A percentile compares a stretch with the other conserved stretches of the same genome.
These are phyloP conservation scores for Jasminum sambac DNA, from an alignment of 257 asterid species.

Conservation along the genomic window DNA sequence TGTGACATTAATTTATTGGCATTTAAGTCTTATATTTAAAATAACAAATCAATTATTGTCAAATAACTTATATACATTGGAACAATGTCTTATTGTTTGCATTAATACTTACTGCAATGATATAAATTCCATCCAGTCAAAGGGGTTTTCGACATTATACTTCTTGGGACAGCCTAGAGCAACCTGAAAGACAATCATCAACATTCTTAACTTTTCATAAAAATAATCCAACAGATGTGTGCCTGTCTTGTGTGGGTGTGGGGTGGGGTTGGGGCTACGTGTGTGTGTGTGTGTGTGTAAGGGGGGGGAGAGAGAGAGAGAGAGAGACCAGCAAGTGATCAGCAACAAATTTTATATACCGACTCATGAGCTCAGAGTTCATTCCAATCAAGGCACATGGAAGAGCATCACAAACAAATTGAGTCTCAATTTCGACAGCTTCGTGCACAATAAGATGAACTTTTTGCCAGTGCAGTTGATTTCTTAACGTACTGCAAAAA, in stretches of 20 bases:
- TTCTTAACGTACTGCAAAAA: conserved; percentile 51
- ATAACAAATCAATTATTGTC: no score
- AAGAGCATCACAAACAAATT: conserved; percentile 76
- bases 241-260: no score
- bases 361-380: conserved; percentile 68
- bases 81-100: neutral
- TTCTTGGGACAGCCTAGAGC: conserved; percentile 58
- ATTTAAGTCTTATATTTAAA: no score
- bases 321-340: conserved; percentile 63
- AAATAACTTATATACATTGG: neutral
- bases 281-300: no score
- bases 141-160: conserved; percentile 67
- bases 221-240: neutral
- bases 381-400: conserved; percentile 84
- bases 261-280: no score
- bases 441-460: conserved; percentile 71
- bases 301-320: conserved; percentile 19
- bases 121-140: conserved; percentile 86
- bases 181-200: conserved; percentile 39
- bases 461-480: conserved; percentile 48
- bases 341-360: conserved; percentile 69
- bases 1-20: no score
- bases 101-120: conserved; percentile 63
- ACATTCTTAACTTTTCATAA: neutral
- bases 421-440: conserved; percentile 80